Conservation (phyloP, 2,329 filamentous ascomycete genomes). For the Penicillium sp. region DNA sequence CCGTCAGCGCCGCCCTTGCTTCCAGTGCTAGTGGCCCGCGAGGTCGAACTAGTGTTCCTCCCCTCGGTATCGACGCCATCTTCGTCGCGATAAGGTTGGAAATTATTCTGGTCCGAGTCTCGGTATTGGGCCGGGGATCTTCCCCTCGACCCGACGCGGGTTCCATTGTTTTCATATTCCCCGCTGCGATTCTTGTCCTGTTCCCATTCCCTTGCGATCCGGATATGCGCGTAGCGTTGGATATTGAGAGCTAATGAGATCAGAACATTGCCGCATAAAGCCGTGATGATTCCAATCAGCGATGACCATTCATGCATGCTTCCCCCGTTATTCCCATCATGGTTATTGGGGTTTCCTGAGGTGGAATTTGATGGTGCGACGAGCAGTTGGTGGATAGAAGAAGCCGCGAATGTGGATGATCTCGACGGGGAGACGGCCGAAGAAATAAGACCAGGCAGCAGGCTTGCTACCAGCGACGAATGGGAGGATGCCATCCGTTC, state of each 20-base stretch:
- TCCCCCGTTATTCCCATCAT: conserved; percentile 22
- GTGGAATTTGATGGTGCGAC: conserved; percentile 14
- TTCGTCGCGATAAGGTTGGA: conserved; percentile 28
- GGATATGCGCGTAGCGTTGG: conserved; percentile 90
- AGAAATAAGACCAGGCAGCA: conserved; percentile 28
- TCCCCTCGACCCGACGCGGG: conserved; percentile 11
- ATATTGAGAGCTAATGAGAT: conserved; percentile 96
- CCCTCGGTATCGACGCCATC: conserved; percentile 32
- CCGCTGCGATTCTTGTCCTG: conserved; percentile 57
- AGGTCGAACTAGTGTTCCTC: conserved; percentile 36
- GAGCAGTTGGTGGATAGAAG: conserved; percentile 18
- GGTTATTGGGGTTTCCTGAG: conserved; percentile 16
- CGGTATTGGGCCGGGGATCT: conserved; percentile 12
- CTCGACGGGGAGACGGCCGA: conserved; percentile 25
- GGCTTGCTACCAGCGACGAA: conserved; percentile 27
- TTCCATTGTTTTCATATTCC: conserved; percentile 31
- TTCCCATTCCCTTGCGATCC: conserved; percentile 69
- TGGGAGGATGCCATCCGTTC: conserved; percentile 28
- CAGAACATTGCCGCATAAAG: conserved; percentile 86
- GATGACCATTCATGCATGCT: conserved; percentile 68
- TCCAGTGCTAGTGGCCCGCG: conserved; percentile 32
- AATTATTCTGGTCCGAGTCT: conserved; percentile 17
- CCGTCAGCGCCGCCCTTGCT: conserved; percentile 39
- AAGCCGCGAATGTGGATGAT: conserved; percentile 11
- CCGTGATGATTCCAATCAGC: conserved; percentile 89